A percentile compares a stretch with the other conserved stretches of the same genome.
phyloP scores from a whole-genome alignment of 306 rosid species.

The Castanea mollissima region DNA sequence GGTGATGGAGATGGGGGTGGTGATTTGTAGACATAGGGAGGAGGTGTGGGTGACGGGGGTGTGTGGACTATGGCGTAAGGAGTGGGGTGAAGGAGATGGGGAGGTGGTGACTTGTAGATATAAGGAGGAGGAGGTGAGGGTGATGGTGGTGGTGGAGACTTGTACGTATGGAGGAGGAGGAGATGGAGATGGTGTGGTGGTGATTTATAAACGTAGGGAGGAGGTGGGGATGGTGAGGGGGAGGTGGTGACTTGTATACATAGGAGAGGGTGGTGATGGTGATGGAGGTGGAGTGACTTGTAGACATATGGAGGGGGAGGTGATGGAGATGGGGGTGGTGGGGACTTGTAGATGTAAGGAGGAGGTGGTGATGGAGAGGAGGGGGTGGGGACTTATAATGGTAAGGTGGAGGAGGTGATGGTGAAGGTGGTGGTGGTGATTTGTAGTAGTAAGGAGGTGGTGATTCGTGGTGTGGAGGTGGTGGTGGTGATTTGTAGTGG shows the following conservation, averaged over 20 bases:
- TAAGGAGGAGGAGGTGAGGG: too few relatives aligned
- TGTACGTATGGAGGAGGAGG: neutral
- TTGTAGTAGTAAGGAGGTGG: neutral
- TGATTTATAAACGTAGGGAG: neutral
- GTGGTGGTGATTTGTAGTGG: too few relatives aligned
- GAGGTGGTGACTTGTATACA: neutral
- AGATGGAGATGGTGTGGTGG: neutral
- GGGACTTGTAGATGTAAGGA: neutral
- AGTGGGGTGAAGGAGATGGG: too few relatives aligned
- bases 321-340: neutral
- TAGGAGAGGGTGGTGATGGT: neutral
- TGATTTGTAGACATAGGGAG: neutral
- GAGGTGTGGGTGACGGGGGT: neutral
- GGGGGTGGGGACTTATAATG: neutral
- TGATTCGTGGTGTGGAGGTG: neutral
- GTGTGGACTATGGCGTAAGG: too few relatives aligned
- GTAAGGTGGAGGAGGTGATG: neutral
- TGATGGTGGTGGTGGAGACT: neutral
- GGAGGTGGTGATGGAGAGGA: neutral
- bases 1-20: neutral
- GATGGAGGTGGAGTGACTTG: neutral
- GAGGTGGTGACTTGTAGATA: too few relatives aligned
- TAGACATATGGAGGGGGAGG: neutral
- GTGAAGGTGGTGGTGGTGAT: neutral
- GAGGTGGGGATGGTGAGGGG: neutral